phyloP scores from a whole-genome alignment of 148 eudicot genomes.

The Heliamphora exappendiculata region DNA sequence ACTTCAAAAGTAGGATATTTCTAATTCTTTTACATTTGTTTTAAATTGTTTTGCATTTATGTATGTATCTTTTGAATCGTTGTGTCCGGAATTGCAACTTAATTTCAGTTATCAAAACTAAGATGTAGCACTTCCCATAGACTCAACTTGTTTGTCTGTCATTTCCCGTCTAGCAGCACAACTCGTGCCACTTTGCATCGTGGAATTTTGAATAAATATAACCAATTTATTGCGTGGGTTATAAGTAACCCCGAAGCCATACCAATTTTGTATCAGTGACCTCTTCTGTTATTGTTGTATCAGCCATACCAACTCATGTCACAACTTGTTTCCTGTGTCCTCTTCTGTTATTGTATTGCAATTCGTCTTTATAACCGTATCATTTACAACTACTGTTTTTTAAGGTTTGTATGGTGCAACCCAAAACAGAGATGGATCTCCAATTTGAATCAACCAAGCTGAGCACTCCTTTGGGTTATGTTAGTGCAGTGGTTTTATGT shows the following conservation, averaged over 20 bases:
- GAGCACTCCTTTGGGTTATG: constrained; percentile 84
- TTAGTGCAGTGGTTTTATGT: constrained; percentile 67
- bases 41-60: neutral
- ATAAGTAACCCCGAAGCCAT: too few relatives aligned
- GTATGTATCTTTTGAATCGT: neutral
- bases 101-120: neutral
- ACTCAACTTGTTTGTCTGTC: neutral
- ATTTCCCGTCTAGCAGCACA: neutral
- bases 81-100: neutral
- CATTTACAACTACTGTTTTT: neutral
- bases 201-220: neutral
- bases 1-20: neutral
- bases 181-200: neutral
- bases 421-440: constrained; percentile 89
- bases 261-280: too few relatives aligned
- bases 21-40: neutral
- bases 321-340: neutral
- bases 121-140: neutral
- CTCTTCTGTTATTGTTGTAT: too few relatives aligned
- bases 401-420: constrained; percentile 94
- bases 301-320: too few relatives aligned
- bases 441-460: constrained; percentile 72
- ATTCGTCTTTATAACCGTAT: neutral
- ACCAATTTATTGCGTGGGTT: neutral
- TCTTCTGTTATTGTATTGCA: neutral